phyloP scores from a whole-genome alignment of 768 basidiomycete genomes.

The Boletus barrowsii region DNA sequence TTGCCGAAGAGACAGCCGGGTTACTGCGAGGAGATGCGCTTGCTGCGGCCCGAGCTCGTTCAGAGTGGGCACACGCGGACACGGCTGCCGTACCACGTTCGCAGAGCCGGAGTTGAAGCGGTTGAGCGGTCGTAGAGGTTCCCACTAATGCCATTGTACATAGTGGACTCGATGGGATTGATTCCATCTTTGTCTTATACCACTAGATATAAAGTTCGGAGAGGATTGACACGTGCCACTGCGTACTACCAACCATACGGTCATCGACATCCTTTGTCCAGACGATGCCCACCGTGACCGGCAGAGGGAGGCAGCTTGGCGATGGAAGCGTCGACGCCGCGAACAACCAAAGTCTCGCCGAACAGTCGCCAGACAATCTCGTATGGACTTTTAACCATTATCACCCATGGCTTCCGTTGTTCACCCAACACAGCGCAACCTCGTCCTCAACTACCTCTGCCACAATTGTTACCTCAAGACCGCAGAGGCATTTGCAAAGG shows the following conservation, averaged over 20 bases:
- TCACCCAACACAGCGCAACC: constrained; percentile 44
- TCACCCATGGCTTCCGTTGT: constrained; percentile 1
- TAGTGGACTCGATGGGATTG: not conserved
- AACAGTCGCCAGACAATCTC: constrained; percentile 43
- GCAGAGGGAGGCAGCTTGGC: constrained; percentile 16
- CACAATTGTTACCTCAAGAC: constrained; percentile 73
- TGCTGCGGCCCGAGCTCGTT: constrained; percentile 27
- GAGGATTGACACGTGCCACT: constrained; percentile 15
- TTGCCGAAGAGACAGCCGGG: constrained; percentile 49
- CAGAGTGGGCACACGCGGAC: constrained; percentile 24
- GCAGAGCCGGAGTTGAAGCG: constrained; percentile 38
- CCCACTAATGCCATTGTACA: not conserved
- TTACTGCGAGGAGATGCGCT: constrained; percentile 43
- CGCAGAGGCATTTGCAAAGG: constrained; percentile 62
- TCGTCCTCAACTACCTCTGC: constrained; percentile 76
- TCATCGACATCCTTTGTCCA: not conserved
- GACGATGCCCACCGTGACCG: constrained; percentile 19
- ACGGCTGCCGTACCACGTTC: constrained; percentile 23
- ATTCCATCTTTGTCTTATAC: not conserved
- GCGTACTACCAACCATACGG: not conserved
- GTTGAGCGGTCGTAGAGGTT: not conserved
- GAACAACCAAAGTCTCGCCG: constrained; percentile 26
- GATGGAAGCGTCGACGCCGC: constrained; percentile 1
- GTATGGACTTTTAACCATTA: constrained; percentile 27
- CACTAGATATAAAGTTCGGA: not conserved